Evolutionary conservation across 2,329 filamentous ascomycete genomes (phyloP).

Genomic region (Phialophora expanda): DNA sequence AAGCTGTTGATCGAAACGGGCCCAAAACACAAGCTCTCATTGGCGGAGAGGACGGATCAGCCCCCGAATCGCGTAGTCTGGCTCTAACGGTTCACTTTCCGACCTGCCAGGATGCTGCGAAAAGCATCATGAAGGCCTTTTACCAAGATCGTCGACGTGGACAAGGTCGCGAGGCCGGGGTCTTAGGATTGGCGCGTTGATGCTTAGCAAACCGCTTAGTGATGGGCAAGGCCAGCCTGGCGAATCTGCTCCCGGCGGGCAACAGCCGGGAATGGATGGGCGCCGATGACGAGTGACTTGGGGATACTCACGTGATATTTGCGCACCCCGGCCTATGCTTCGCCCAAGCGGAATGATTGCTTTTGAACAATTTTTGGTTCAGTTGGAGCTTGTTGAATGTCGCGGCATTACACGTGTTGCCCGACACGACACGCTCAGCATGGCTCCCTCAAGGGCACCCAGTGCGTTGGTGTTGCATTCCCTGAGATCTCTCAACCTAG

Average conservation of each 20-base stretch:
- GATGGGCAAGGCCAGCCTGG: background rate
- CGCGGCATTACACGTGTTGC: background rate
- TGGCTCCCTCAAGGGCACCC: slow-evolving; percentile 38
- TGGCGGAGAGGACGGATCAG: background rate
- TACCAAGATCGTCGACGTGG: slow-evolving; percentile 5
- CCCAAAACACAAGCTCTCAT: background rate
- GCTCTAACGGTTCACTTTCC: background rate
- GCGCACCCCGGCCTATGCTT: background rate
- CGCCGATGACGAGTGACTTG: too few relatives aligned
- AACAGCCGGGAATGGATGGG: background rate
- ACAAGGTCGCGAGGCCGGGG: background rate
- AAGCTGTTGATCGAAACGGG: background rate
- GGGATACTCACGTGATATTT: background rate
- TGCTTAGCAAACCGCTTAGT: slow-evolving; percentile 18
- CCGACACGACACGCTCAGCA: slow-evolving; percentile 5
- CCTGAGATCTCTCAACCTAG: slow-evolving; percentile 29
- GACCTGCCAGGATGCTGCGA: background rate
- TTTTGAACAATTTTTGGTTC: slow-evolving; percentile 13
- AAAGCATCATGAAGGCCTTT: background rate
- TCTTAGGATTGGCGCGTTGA: background rate
- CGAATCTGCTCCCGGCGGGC: background rate
- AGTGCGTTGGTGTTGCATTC: slow-evolving; percentile 37
- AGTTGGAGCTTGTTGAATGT: background rate
- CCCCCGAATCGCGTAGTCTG: background rate
- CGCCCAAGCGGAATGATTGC: background rate